Evolutionary conservation across 352 stramenopile genomes (phyloP), one percentile per base, ranked within the genome.

Genomic region (Pythium phragmiticola): DNA sequence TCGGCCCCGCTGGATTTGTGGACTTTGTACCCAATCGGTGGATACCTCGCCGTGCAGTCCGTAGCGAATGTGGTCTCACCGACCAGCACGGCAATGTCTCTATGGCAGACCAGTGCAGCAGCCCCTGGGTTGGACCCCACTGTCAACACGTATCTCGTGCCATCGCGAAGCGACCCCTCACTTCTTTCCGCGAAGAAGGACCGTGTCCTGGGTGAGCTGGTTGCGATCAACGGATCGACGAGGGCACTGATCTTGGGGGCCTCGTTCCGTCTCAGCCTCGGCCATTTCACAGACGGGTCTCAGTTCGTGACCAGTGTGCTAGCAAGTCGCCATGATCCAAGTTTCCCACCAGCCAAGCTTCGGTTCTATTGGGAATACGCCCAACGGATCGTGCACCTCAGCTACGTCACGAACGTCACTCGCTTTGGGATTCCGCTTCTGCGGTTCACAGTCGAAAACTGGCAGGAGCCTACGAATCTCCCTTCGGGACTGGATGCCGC

Each of bases 351-450:
- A 0, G 16, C 62, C 7, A 77, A 74, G 26, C 51, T 90, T 16
- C 62, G 75, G 17, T 84, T 90, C 42, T 88, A 86, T 50, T 90
- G 80, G 80, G 51, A 57, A 2, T 77, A 82, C 26, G 36, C 70
- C 7, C 73, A 63, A 1, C 78, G 80, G n/a, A 46, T 86, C 26
- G 73, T 71, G 30, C 63, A 81, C 51, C 59, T 81, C 36, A 50
- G 52, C 14, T 87, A 70, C 54, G 43, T 50, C n/a, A 69, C 62
- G 36, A 85, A 87, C 51, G 68, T 75, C 36, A 90, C 77, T 19
- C 71, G 78, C 9, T 90, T 83, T 45, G 78, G 81, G 1, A 19
- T 83, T 0, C 60, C 72, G 0, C 45, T 84, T 30, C 77, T 86
- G 77, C 78, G 78, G 14, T 90, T 87, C 49, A 47, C 54, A 0